These are phyloP conservation scores for Xylaria grammica DNA, from an alignment of 495 filamentous ascomycete genomes.

Conservation along the genomic window DNA sequence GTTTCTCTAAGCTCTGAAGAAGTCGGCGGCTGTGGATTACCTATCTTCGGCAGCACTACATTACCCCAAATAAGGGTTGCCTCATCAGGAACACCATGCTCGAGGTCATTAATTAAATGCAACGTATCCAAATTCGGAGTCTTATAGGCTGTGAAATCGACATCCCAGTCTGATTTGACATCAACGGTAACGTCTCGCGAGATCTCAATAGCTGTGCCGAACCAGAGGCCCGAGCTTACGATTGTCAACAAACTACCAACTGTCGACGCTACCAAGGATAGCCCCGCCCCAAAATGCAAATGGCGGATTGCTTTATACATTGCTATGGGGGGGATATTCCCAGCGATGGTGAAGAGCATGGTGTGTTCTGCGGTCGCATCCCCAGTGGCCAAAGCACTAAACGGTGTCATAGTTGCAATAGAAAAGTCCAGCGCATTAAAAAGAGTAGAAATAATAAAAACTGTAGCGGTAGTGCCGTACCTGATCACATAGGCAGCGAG, in stretches of 20 bases:
- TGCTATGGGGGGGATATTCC: neutral
- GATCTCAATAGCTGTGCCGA: neutral
- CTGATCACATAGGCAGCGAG: neutral
- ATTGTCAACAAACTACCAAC: neutral
- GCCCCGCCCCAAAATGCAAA: neutral
- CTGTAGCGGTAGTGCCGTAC: neutral
- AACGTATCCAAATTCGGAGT: neutral
- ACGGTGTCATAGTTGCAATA: neutral
- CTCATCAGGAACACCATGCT: neutral
- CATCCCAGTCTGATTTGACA: neutral
- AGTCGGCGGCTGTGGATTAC: neutral
- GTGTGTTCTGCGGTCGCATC: neutral
- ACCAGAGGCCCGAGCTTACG: neutral
- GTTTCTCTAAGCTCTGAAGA: neutral
- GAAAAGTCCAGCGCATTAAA: constrained; percentile 1
- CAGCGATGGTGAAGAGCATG: neutral
- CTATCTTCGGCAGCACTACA: neutral
- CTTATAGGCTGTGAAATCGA: neutral
- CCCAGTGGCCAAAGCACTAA: neutral
- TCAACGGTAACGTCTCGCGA: neutral
- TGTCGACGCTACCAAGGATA: neutral
- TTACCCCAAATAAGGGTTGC: neutral
- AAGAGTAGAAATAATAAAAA: neutral
- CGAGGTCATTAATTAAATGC: neutral
- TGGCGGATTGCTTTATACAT: neutral